A percentile compares a stretch with the other conserved stretches of the same genome.
Evolutionary conservation across 495 filamentous ascomycete genomes (phyloP).

Genomic region (Hypoxylon perforatum): DNA sequence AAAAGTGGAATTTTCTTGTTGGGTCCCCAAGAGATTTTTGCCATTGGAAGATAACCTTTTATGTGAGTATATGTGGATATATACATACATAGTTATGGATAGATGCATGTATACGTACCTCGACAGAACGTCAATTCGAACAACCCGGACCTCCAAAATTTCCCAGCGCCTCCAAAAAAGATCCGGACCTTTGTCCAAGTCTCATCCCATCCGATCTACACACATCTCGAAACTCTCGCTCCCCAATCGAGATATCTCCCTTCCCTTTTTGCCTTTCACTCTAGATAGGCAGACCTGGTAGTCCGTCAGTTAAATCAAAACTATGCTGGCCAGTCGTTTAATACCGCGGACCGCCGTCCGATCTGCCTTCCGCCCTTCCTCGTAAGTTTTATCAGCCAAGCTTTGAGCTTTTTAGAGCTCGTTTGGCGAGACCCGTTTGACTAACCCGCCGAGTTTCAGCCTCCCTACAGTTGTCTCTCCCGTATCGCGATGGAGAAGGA

Average conservation of each 20-base stretch:
- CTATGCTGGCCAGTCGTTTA: slow-evolving; percentile 79
- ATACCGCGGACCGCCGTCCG: slow-evolving; percentile 73
- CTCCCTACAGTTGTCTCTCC: slow-evolving; percentile 69
- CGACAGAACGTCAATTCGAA: slow-evolving; percentile 5
- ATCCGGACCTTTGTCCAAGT: slow-evolving; percentile 4
- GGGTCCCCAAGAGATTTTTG: neutral
- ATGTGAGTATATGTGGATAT: too few species aligned
- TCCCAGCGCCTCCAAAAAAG: slow-evolving; percentile 34
- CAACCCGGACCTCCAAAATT: slow-evolving; percentile 41
- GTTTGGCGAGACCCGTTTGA: slow-evolving; percentile 33
- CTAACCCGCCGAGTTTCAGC: slow-evolving; percentile 53
- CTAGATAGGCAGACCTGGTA: slow-evolving; percentile 21
- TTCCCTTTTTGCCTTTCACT: slow-evolving; percentile 38
- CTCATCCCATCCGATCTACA: slow-evolving; percentile 17
- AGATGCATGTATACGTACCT: neutral
- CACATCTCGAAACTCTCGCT: slow-evolving; percentile 26
- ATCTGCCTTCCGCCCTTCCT: slow-evolving; percentile 68
- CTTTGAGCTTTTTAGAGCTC: slow-evolving; percentile 19
- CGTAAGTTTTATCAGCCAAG: slow-evolving; percentile 55
- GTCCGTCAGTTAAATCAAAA: slow-evolving; percentile 5
- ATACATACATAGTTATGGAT: neutral
- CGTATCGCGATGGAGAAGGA: slow-evolving; percentile 70
- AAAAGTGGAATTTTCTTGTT: slow-evolving; percentile 18
- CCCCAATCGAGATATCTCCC: slow-evolving; percentile 42
- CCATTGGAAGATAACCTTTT: too few species aligned